Percentiles rank a stretch among this genome's conserved stretches.
These are phyloP conservation scores for Eutrema heterophyllum DNA, from an alignment of 345 rosid genomes.

Conservation along the genomic window DNA sequence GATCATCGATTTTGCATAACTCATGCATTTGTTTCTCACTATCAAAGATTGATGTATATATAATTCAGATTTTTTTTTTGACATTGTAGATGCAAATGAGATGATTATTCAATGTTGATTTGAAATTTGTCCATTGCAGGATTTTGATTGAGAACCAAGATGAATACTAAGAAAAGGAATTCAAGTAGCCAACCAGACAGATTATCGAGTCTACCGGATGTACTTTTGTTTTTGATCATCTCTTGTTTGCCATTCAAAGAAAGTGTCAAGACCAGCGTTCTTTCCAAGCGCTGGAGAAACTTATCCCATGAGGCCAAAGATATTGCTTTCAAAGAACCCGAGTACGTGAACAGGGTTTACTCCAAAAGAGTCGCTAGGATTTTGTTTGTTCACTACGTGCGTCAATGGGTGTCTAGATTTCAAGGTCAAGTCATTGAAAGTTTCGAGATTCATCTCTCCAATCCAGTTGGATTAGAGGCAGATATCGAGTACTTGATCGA, in stretches of 20 bases:
- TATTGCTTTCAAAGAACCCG: slow-evolving; percentile 27
- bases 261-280: slow-evolving; percentile 30
- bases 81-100: too few relatives aligned
- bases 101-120: too few relatives aligned
- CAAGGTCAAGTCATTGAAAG: neutral
- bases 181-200: too few relatives aligned
- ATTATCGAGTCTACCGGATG: too few relatives aligned
- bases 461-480: neutral
- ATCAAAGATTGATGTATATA: too few relatives aligned
- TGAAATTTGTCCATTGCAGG: too few relatives aligned
- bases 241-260: slow-evolving; percentile 39
- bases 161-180: too few relatives aligned
- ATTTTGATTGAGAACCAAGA: too few relatives aligned
- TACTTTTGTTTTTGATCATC: neutral
- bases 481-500: slow-evolving; percentile 11
- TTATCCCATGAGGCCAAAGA: slow-evolving; percentile 23
- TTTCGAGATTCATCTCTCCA: slow-evolving; percentile 25
- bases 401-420: slow-evolving; percentile 15
- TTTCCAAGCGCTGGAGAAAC: slow-evolving; percentile 31
- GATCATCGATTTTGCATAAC: too few relatives aligned
- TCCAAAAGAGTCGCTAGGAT: slow-evolving; percentile 2
- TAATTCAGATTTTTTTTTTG: too few relatives aligned
- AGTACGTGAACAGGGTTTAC: slow-evolving; percentile 16
- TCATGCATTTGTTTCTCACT: too few relatives aligned
- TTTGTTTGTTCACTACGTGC: slow-evolving; percentile 19